phyloP scores from a whole-genome alignment of 1,284 basidiomycete genomes.

The Earliella scabrosa region DNA sequence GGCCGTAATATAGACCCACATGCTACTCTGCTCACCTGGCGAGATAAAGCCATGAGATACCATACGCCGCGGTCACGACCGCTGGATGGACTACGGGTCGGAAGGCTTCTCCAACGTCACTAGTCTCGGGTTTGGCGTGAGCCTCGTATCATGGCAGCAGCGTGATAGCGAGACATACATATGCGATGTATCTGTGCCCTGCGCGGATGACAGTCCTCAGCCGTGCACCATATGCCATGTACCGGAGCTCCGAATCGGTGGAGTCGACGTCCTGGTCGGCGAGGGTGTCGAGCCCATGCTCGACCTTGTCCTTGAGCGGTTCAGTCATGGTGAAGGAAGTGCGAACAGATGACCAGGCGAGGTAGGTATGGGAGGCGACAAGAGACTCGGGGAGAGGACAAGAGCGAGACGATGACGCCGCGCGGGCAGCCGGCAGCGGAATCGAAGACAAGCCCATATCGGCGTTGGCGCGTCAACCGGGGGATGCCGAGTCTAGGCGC shows the following conservation, averaged over 20 bases:
- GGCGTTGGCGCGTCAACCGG: slow-evolving; percentile 11
- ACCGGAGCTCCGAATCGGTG: slow-evolving; percentile 65
- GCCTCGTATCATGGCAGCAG: slow-evolving; percentile 32
- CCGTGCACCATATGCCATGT: slow-evolving; percentile 81
- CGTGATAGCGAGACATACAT: slow-evolving; percentile 60
- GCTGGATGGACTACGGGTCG: slow-evolving; percentile 83
- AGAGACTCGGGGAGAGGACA: neutral
- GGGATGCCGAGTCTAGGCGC: slow-evolving; percentile 7
- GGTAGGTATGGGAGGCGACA: neutral
- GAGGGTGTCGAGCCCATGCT: slow-evolving; percentile 55
- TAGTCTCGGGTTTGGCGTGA: slow-evolving; percentile 68
- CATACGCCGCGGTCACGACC: slow-evolving; percentile 85
- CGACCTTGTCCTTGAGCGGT: slow-evolving; percentile 42
- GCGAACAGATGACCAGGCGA: neutral
- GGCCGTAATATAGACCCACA: slow-evolving; percentile 5
- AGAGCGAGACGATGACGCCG: neutral
- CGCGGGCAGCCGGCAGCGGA: slow-evolving; percentile 9
- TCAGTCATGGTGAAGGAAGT: slow-evolving; percentile 5
- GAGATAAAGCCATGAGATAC: slow-evolving; percentile 85
- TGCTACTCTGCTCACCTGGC: slow-evolving; percentile 48
- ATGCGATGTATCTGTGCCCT: slow-evolving; percentile 79
- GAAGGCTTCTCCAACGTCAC: slow-evolving; percentile 93
- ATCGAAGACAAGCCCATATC: slow-evolving; percentile 19
- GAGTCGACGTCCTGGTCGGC: slow-evolving; percentile 67
- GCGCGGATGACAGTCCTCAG: slow-evolving; percentile 79